Evolutionary conservation across 352 stramenopile species (phyloP).

Genomic region (Sclerospora graminicola): DNA sequence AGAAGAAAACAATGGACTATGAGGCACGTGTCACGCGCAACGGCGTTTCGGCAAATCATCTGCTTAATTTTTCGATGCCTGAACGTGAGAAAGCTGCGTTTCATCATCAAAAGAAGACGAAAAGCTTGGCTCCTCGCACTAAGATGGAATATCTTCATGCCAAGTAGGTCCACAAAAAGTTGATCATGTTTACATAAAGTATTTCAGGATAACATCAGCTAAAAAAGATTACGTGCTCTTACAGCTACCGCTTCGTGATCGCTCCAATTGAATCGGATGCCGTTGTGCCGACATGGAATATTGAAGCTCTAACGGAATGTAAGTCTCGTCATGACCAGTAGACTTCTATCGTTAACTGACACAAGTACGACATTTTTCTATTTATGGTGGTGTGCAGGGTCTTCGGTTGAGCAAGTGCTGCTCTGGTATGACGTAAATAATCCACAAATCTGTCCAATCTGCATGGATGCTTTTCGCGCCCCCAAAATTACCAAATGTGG

Average conservation of each 20-base stretch:
- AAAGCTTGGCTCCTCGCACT: conserved; percentile 48
- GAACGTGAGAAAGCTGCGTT: conserved; percentile 45
- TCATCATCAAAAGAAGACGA: conserved; percentile 51
- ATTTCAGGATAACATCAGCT: too few species aligned
- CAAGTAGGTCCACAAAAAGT: conserved; percentile 39
- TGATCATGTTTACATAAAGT: background rate
- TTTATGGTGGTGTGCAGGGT: conserved; percentile 30
- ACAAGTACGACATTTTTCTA: background rate
- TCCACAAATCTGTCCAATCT: conserved; percentile 64
- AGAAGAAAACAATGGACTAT: conserved; percentile 48
- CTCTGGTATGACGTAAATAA: conserved; percentile 61
- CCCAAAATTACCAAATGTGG: conserved; percentile 84
- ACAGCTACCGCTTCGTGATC: conserved; percentile 78
- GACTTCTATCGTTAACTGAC: background rate
- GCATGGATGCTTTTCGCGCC: conserved; percentile 60
- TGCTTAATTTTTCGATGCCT: conserved; percentile 77
- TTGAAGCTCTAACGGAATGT: conserved; percentile 77
- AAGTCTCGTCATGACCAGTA: conserved; percentile 5
- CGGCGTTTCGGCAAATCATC: conserved; percentile 66
- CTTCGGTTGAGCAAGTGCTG: conserved; percentile 73
- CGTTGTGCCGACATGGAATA: conserved; percentile 48
- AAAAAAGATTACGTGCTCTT: background rate
- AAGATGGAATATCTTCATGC: conserved; percentile 80
- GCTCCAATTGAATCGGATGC: conserved; percentile 36
- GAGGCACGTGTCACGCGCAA: conserved; percentile 51